Conservation (phyloP, 2,329 filamentous ascomycete species). For the Cladosporium sp. region DNA sequence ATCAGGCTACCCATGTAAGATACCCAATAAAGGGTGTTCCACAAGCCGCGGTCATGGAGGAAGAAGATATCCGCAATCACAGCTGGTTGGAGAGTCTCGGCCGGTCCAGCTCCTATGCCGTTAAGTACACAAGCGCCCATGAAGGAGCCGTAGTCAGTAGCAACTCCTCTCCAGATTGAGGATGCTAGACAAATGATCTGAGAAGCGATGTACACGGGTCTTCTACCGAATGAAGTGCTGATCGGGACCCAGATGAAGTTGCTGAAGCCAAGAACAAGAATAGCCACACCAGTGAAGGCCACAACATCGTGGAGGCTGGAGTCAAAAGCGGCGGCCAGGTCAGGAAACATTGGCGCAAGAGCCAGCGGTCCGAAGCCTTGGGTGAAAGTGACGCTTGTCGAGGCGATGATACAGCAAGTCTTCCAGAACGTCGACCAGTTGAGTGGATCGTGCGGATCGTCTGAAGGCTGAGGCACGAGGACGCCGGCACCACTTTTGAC, state of each 20-base stretch:
- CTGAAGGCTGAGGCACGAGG: constrained; percentile 49
- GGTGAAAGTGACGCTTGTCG: constrained; percentile 46
- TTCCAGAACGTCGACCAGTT: constrained; percentile 50
- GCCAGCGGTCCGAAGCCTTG: constrained; percentile 54
- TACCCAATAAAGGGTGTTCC: constrained; percentile 58
- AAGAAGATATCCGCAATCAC: constrained; percentile 63
- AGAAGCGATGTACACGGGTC: constrained; percentile 50
- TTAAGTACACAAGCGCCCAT: constrained; percentile 60
- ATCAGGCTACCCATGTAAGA: constrained; percentile 60
- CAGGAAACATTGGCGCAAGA: constrained; percentile 55
- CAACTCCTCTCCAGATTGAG: constrained; percentile 55
- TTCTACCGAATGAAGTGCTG: constrained; percentile 50
- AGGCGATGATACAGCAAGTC: constrained; percentile 42
- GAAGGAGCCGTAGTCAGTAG: constrained; percentile 55
- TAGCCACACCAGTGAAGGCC: constrained; percentile 53
- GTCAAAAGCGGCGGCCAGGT: constrained; percentile 42
- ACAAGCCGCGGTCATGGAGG: constrained; percentile 56
- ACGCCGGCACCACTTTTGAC: constrained; percentile 50
- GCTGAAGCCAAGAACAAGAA: constrained; percentile 54
- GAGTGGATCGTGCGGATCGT: constrained; percentile 41
- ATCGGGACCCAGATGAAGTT: constrained; percentile 59
- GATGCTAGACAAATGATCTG: constrained; percentile 50
- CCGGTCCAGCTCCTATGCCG: constrained; percentile 58
- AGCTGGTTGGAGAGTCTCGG: constrained; percentile 58
- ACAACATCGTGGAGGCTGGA: constrained; percentile 45